Evolutionary conservation across 2,329 filamentous ascomycete species (phyloP), one percentile per base, ranked within the genome.

Genomic region (Penicillium psychrosexuale): DNA sequence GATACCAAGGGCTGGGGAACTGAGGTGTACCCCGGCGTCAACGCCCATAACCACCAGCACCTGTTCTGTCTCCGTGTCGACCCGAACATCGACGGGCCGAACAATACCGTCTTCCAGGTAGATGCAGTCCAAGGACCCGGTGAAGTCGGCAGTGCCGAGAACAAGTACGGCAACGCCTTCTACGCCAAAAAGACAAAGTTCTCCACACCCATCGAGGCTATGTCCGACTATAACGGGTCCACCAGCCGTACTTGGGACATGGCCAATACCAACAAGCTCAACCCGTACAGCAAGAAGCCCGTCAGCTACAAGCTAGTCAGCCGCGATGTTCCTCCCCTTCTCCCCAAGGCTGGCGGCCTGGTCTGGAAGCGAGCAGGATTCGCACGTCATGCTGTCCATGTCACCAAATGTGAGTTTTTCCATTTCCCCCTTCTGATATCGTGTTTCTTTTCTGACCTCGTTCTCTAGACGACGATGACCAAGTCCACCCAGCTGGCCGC

Each of bases 11-110:
- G 90, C 56, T 96, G 90, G 90, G 92, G 92, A 53, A 96, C 91
- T 0, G 87, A 96, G 72, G 92, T 97, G 8, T 94, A 93, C 68
- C 89, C 90, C 0, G 87, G 90, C 38, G 91, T 96, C 68, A 96
- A 96, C 67, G 92, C 92, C 0, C 92, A 96, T 77, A 96, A 96
- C 77, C 92, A 97, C 73, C 91, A 97, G 74, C 92, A 97, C 72
- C 82, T 97, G 31, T 97, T 97, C 83, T 96, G 91, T 69, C 78
- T 97, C 40, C 89, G 92, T 39, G 79, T 96, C 40, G 89, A 97
- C 70, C 84, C 91, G 31, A 94, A 93, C 68, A 83, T 97, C 52
- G 92, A 96, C 69, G 92, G 92, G 0, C 84, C 87, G 1, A 82
- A 86, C 60, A 97, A 97, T 72, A 92, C 91, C 0, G 81, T 96